A percentile compares a stretch with the other conserved stretches of the same genome.
Evolutionary conservation across 352 stramenopile genomes (phyloP).

Genomic region (Blastocystis sp.): DNA sequence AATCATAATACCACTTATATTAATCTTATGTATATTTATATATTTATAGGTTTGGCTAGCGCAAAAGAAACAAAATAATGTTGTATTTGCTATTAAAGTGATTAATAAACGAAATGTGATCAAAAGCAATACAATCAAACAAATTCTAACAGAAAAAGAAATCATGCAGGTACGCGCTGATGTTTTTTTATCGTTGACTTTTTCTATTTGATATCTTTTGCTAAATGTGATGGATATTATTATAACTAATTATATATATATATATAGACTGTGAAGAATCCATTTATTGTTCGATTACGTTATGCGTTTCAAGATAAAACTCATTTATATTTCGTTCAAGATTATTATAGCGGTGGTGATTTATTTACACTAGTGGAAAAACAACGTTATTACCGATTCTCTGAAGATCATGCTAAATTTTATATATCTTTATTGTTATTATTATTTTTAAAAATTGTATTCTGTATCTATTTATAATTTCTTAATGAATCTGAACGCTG

Average conservation of each 20-base stretch:
- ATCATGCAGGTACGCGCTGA: not conserved
- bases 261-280: conserved; percentile 50
- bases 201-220: too few relatives aligned
- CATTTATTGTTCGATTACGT: conserved; percentile 60
- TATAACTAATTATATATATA: not conserved
- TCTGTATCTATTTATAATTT: not conserved
- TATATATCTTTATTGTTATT: too few relatives aligned
- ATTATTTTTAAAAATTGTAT: too few relatives aligned
- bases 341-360: conserved; percentile 63
- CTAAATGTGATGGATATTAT: too few relatives aligned
- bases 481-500: too few relatives aligned
- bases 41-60: conserved; percentile 32
- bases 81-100: conserved; percentile 36
- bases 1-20: too few relatives aligned
- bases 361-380: conserved; percentile 58
- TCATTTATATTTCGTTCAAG: conserved; percentile 67
- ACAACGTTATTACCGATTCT: conserved; percentile 49
- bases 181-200: too few relatives aligned
- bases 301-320: conserved; percentile 60
- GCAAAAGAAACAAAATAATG: conserved; percentile 22
- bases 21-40: too few relatives aligned
- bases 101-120: conserved; percentile 6
- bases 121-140: not conserved
- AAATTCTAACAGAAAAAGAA: conserved; percentile 13
- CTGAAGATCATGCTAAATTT: conserved; percentile 51